phyloP scores from a whole-genome alignment of 129 eudicot genomes.

The Kitagawia praeruptora region DNA sequence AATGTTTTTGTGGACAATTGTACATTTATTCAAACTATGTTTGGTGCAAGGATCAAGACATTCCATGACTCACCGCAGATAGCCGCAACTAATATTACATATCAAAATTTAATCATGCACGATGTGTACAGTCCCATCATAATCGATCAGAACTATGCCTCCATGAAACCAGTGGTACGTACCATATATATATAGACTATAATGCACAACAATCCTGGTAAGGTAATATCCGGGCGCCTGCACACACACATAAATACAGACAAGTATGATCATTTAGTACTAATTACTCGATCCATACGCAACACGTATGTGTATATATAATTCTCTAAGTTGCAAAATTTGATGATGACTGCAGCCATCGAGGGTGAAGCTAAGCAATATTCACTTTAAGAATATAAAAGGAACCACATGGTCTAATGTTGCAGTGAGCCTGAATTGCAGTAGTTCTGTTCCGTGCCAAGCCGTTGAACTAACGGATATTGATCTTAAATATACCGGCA shows the following conservation, averaged over 20 bases:
- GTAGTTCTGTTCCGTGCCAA: conserved; percentile 30
- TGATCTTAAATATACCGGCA: conserved; percentile 10
- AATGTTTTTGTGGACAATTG: conserved; percentile 16
- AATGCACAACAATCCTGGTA: neutral
- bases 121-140: conserved; percentile 35
- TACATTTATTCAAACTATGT: conserved; percentile 14
- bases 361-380: conserved; percentile 32
- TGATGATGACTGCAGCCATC: conserved; percentile 24
- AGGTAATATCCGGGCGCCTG: too few relatives aligned
- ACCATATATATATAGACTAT: neutral
- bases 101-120: conserved; percentile 22
- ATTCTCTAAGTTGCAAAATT: neutral
- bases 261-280: too few relatives aligned
- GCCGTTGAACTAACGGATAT: conserved; percentile 24
- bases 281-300: too few relatives aligned
- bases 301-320: too few relatives aligned
- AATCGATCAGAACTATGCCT: conserved; percentile 40
- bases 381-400: conserved; percentile 38
- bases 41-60: conserved; percentile 45
- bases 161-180: conserved; percentile 5
- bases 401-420: conserved; percentile 26
- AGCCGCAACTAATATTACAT: conserved; percentile 21
- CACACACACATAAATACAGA: too few relatives aligned
- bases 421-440: conserved; percentile 25
- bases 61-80: conserved; percentile 21